A percentile compares a stretch with the other conserved stretches of the same genome.
Evolutionary conservation across 2,329 filamentous ascomycete species (phyloP).

Genomic region (Dryadomyces sulphureus): DNA sequence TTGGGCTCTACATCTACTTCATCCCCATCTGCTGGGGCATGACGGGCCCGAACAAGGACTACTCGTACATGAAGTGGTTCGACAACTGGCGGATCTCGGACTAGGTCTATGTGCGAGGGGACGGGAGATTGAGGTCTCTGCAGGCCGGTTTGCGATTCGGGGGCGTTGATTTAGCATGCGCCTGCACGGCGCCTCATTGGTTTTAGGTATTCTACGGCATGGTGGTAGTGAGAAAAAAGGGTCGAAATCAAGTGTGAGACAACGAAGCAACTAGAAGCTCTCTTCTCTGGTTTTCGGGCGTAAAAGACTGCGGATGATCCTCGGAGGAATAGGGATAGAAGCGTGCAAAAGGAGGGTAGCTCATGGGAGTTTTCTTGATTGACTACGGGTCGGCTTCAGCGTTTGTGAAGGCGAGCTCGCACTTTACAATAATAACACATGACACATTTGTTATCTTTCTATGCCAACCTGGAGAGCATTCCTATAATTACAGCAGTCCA

Average conservation of each 20-base stretch:
- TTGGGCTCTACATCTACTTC: constrained; percentile 80
- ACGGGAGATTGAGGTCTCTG: too few relatives aligned
- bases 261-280: not conserved
- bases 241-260: not conserved
- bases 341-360: not conserved
- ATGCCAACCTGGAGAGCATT: not conserved
- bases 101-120: constrained; percentile 16
- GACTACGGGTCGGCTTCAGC: not conserved
- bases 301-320: not conserved
- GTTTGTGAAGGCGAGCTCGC: not conserved
- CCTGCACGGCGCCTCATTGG: not conserved
- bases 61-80: constrained; percentile 90
- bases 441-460: constrained; percentile 3
- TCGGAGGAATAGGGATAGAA: not conserved
- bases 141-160: too few relatives aligned
- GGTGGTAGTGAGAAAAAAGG: not conserved
- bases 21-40: constrained; percentile 94
- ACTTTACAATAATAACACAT: constrained; percentile 7
- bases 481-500: too few relatives aligned
- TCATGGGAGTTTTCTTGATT: constrained; percentile 11
- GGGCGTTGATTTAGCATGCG: not conserved
- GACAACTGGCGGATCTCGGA: constrained; percentile 73
- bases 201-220: not conserved
- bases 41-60: constrained; percentile 70
- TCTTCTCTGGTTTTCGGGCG: not conserved